phyloP scores from a whole-genome alignment of 371 early-diverging fungal species.

The Mortierella sp. region DNA sequence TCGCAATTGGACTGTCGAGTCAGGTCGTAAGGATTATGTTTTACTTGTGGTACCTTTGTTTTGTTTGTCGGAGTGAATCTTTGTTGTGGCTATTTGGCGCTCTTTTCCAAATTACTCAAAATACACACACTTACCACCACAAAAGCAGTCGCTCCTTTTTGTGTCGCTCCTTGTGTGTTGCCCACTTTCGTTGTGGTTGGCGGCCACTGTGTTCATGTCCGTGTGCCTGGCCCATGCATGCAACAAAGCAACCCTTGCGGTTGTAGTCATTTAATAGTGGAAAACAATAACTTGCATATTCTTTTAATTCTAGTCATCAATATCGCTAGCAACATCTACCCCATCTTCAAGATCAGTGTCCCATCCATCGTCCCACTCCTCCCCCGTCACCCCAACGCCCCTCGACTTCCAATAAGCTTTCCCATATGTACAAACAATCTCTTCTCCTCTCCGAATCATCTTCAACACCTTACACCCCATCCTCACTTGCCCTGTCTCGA shows the following conservation, averaged over 20 bases:
- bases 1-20: neutral
- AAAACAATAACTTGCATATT: too few relatives aligned
- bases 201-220: too few relatives aligned
- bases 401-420: conserved; percentile 54
- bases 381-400: conserved; percentile 22
- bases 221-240: neutral
- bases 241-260: too few relatives aligned
- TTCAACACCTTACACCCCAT: conserved; percentile 58
- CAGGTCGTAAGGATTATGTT: neutral
- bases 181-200: too few relatives aligned
- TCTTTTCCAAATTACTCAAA: neutral
- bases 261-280: too few relatives aligned
- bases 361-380: conserved; percentile 57
- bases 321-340: neutral
- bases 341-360: conserved; percentile 54
- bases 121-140: neutral
- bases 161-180: neutral
- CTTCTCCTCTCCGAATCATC: conserved; percentile 34
- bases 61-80: neutral
- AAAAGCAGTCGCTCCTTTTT: neutral
- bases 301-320: neutral
- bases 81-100: neutral
- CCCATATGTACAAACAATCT: conserved; percentile 55
- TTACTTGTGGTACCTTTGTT: neutral
- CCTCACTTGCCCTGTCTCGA: conserved; percentile 41